phyloP scores from a whole-genome alignment of 2,329 filamentous ascomycete genomes.

The Colletotrichum noveboracense region DNA sequence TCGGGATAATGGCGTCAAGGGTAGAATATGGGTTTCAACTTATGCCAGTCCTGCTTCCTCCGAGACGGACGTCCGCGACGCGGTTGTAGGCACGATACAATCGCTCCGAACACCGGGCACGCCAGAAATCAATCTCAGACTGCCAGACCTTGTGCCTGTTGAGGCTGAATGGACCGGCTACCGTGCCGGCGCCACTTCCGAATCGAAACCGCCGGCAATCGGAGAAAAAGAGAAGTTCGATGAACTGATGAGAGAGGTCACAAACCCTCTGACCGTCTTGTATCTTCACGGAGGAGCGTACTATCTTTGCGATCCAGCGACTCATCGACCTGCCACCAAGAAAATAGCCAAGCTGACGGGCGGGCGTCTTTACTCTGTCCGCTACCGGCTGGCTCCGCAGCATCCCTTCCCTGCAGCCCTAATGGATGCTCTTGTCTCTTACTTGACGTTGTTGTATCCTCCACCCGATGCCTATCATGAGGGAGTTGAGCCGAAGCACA shows the following conservation, averaged over 20 bases:
- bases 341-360: conserved; percentile 70
- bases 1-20: conserved; percentile 73
- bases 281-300: conserved; percentile 82
- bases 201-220: conserved; percentile 58
- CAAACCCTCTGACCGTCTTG: conserved; percentile 66
- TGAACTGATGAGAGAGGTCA: conserved; percentile 71
- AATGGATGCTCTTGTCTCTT: conserved; percentile 74
- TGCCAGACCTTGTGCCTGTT: conserved; percentile 61
- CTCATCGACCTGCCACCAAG: conserved; percentile 64
- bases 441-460: conserved; percentile 76
- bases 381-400: conserved; percentile 78
- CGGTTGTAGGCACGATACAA: conserved; percentile 63
- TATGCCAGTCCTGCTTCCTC: conserved; percentile 67
- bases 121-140: conserved; percentile 31
- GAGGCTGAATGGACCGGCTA: conserved; percentile 82
- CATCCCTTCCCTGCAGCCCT: conserved; percentile 76
- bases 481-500: conserved; percentile 66
- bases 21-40: conserved; percentile 81
- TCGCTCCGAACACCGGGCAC: conserved; percentile 43
- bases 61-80: conserved; percentile 60
- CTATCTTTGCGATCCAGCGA: conserved; percentile 73
- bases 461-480: conserved; percentile 70
- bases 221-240: conserved; percentile 69
- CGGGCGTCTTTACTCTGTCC: conserved; percentile 73
- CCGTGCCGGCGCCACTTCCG: conserved; percentile 55